phyloP scores from a whole-genome alignment of 2,329 filamentous ascomycete species.

The Simplicillium aogashimaense region DNA sequence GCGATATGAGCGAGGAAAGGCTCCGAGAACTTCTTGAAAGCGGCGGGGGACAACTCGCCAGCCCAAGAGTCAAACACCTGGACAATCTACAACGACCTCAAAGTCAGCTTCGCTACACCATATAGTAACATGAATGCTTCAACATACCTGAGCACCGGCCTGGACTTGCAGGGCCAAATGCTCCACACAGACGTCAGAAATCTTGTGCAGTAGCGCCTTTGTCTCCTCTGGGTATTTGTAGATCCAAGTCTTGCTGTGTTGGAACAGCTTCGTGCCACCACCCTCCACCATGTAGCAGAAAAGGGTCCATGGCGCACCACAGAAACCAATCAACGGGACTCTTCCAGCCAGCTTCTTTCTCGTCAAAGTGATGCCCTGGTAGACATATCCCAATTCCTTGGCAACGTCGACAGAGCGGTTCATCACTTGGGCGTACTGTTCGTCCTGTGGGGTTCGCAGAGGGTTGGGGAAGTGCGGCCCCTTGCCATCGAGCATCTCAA shows the following conservation, averaged over 20 bases:
- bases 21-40: constrained; percentile 76
- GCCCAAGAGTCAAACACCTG: constrained; percentile 99
- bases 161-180: constrained; percentile 87
- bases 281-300: constrained; percentile 99
- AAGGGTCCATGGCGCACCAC: constrained; percentile 91
- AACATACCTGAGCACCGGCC: constrained; percentile 73
- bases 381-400: constrained; percentile 83
- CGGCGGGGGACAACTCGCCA: constrained; percentile 75
- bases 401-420: constrained; percentile 73
- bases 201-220: constrained; percentile 78
- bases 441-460: constrained; percentile 67
- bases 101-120: constrained; percentile 1
- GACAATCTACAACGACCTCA: constrained; percentile 48
- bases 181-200: constrained; percentile 88
- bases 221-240: constrained; percentile 78
- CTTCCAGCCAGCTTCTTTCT: constrained; percentile 77
- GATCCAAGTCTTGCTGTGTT: constrained; percentile 92
- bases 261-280: constrained; percentile 89
- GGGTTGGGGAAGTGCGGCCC: constrained; percentile 90
- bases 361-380: constrained; percentile 87
- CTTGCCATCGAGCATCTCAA: constrained; percentile 97
- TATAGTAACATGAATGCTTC: neutral
- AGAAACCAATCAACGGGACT: constrained; percentile 93
- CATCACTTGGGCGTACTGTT: constrained; percentile 73
- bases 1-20: constrained; percentile 83